A percentile compares a stretch with the other conserved stretches of the same genome.
Evolutionary conservation across 345 rosid genomes (phyloP).

Genomic region (Rhizophora mangle): DNA sequence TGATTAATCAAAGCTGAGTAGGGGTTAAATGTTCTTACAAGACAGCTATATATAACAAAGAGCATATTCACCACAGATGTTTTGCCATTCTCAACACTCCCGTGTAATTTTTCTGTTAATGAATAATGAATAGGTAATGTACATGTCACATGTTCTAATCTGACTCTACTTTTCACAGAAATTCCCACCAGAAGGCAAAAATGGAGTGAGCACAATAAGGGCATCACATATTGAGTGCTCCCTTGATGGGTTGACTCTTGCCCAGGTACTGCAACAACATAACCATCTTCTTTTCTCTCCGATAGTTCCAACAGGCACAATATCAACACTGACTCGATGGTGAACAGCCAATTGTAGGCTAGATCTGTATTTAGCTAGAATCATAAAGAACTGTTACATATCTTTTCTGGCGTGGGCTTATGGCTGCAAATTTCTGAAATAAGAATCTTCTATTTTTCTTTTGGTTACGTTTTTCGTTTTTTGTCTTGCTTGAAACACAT

Average conservation of each 20-base stretch:
- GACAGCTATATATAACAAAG: too few relatives aligned
- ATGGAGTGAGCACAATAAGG: constrained; percentile 38
- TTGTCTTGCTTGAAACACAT: neutral
- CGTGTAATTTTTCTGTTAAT: too few relatives aligned
- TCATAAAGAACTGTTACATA: neutral
- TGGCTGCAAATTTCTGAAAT: neutral
- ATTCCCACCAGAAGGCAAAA: constrained; percentile 48
- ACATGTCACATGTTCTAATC: neutral
- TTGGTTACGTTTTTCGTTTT: neutral
- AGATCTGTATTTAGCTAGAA: neutral
- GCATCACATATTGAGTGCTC: constrained; percentile 32
- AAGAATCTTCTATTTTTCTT: neutral
- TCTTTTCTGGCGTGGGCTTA: neutral
- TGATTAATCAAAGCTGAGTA: too few relatives aligned
- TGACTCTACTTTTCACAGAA: constrained; percentile 25
- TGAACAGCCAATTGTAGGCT: too few relatives aligned
- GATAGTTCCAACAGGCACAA: neutral
- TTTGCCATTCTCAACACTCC: too few relatives aligned
- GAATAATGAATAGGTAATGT: neutral
- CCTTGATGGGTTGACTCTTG: constrained; percentile 46
- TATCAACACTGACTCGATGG: neutral
- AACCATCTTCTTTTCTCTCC: neutral
- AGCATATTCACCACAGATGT: too few relatives aligned
- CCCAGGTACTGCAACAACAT: constrained; percentile 21
- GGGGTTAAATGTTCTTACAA: too few relatives aligned